Base-by-base conservation (phyloP, 164 flowering plant species). In the Piper betle region DNA sequence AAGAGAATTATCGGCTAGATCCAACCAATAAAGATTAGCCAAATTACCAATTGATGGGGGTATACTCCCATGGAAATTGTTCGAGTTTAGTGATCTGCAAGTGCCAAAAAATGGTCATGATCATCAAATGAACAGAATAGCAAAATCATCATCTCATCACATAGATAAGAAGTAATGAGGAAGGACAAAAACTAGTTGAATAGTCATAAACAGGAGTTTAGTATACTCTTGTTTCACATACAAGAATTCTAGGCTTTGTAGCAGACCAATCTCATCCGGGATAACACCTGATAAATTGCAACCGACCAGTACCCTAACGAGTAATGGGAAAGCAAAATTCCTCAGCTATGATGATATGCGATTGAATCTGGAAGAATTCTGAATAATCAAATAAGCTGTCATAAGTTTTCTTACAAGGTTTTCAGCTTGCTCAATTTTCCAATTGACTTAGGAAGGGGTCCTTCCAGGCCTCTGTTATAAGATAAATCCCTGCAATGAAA, bases 41-140 rank as follows among this genome's bases (percentile, higher is more conserved):
- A 89, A 88, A n/a, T 67, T 82, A 15, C 98, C 98, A 66, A 89
- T 68, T 41, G 96, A 79, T 55, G 86, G 73, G 40, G 96, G 98
- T 64, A 92, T 86, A 6, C 25, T 50, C 1, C 96, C 95, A 10
- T 74, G 78, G 57, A 89, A 83, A 63, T 86, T 85, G 74, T 92
- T 92, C 5, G 87, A 79, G 60, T 92, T 87, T 66, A 92, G 70
- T 59, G 96, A 95, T 79, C 98, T 92, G 87, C 39, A 15, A 62
- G 59, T 4, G n/a, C 43, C 40, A 15, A 59, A 19, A 59, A 56
- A 25, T 25, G 33, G 33, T 25, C 33, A 25, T 25, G 33, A 25
- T 25, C 33, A 25, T 25, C 33, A 25, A 25, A 25, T 25, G 33
- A 25, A 25, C 33, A 25, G 33, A 25, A 25, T 25, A 25, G 33